Evolutionary conservation across 148 eudicot genomes (phyloP).

Genomic region (Rhododendron mucronatum): DNA sequence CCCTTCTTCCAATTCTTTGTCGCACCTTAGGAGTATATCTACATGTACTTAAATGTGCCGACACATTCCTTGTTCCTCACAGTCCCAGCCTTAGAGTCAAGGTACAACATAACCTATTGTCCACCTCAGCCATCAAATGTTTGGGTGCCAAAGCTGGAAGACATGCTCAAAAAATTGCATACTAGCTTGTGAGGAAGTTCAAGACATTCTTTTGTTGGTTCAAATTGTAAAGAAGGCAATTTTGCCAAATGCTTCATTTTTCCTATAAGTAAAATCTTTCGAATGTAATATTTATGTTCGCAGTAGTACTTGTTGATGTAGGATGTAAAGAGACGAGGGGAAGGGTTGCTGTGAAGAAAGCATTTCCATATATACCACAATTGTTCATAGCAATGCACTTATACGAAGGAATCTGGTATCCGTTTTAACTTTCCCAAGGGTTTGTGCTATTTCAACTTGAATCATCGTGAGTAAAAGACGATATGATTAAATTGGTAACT

Average conservation of each 20-base stretch:
- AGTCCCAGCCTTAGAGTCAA: background rate
- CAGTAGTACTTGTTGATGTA: background rate
- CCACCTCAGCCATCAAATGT: background rate
- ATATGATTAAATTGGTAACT: background rate
- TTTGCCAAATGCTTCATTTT: background rate
- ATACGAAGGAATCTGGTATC: background rate
- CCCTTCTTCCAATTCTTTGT: background rate
- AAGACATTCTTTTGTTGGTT: conserved; percentile 1
- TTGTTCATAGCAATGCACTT: background rate
- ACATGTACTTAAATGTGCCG: background rate
- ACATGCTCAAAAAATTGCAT: background rate
- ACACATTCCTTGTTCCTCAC: background rate
- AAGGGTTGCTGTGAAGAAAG: background rate
- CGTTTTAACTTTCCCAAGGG: background rate
- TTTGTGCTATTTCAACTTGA: background rate
- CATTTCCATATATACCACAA: background rate
- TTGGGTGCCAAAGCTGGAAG: background rate
- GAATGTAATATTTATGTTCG: background rate
- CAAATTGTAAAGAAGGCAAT: background rate
- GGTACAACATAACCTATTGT: background rate
- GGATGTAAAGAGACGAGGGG: background rate
- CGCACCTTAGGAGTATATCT: background rate
- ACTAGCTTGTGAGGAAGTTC: background rate
- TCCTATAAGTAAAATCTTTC: background rate
- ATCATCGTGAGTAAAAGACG: background rate